Evolutionary conservation across 2,329 filamentous ascomycete genomes (phyloP), one percentile per base, ranked within the genome.

Genomic region (Aspergillus felis): DNA sequence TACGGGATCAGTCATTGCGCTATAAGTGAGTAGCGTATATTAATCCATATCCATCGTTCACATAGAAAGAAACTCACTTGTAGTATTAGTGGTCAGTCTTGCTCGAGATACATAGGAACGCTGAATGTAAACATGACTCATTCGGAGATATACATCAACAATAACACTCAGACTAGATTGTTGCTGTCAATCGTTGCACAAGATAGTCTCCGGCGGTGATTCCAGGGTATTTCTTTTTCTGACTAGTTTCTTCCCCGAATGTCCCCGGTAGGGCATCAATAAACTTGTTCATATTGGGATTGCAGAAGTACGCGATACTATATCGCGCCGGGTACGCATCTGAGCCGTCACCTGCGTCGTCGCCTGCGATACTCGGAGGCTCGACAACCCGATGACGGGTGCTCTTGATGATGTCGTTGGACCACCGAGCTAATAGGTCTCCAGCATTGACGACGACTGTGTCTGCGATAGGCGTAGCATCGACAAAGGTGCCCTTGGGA

Each of bases 271-370:
- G 84, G 1, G 87, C 90, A 65, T 94, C 89, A 62, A 96, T 95
- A 55, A 83, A 78, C 64, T 82, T 84, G 59, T 89, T 84, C 70
- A 85, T 88, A 69, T 95, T 92, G 8, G 91, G 91, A 65, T 95
- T 93, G 79, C 91, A 95, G 71, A 96, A 95, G 76, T 95, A 97
- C 66, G 92, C 92, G 69, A 97, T 88, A 66, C 89, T 93, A 70
- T 97, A 97, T 42, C 89, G 81, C 0, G 91, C 81, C 1, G 91
- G 91, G 72, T 95, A 88, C 20, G 68, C 65, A 25, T 74, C 73
- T 1, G 67, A 65, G 4, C 66, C 60, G 42, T 79, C 76, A 17
- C 81, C 50, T 5, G 22, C 17, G 3, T 61, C 60, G 14, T 64
- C 81, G 3, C 71, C 72, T 7, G 76, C 77, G 3, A 77, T 78